Evolutionary conservation across 169 alveolate species (phyloP).

Genomic region (Cryptosporidium meleagridis): DNA sequence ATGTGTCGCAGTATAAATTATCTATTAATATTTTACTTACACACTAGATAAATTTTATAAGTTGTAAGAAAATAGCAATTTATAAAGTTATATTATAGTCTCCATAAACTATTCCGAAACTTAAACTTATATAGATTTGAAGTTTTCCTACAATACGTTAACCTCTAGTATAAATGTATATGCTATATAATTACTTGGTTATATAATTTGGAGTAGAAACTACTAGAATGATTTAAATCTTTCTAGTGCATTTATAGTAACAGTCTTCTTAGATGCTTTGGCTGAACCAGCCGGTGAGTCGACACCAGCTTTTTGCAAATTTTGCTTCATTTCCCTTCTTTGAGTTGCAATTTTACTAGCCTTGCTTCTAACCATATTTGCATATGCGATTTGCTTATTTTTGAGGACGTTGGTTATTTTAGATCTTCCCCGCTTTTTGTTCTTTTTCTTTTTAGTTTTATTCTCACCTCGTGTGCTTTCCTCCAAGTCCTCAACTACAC

Average conservation of each 20-base stretch:
- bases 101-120: background rate
- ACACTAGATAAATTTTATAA: background rate
- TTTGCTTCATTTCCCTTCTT: constrained; percentile 16
- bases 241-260: constrained; percentile 48
- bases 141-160: background rate
- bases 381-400: constrained; percentile 41
- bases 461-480: constrained; percentile 76
- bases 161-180: background rate
- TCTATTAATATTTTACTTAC: background rate
- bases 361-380: constrained; percentile 41
- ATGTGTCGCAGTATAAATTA: constrained; percentile 60
- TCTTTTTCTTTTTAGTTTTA: constrained; percentile 32
- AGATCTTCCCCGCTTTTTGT: constrained; percentile 66
- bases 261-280: background rate
- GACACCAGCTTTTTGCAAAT: background rate
- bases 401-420: constrained; percentile 24
- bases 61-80: background rate
- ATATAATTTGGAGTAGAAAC: background rate
- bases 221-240: constrained; percentile 11
- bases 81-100: background rate
- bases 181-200: background rate
- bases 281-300: background rate
- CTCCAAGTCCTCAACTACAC: constrained; percentile 83
- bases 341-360: constrained; percentile 26
- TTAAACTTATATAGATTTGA: background rate